A percentile compares a stretch with the other conserved stretches of the same genome.
Evolutionary conservation across 2,329 filamentous ascomycete species (phyloP).

Genomic region (Ceratocystis harringtonii): DNA sequence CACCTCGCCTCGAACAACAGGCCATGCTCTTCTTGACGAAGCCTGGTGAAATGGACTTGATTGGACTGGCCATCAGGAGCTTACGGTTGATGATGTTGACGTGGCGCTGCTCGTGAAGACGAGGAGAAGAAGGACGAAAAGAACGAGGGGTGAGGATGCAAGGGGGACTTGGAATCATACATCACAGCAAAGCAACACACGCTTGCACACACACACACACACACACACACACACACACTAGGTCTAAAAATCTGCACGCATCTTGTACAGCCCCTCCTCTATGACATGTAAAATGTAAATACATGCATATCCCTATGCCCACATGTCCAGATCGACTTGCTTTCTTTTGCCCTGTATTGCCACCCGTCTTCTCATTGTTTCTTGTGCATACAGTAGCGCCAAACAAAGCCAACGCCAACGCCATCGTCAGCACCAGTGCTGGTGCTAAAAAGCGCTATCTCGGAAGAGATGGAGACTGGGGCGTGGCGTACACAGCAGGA

Average conservation of each 20-base stretch:
- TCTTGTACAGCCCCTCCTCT: no score
- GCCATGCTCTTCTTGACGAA: no score
- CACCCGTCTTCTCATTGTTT: background rate
- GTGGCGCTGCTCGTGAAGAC: background rate
- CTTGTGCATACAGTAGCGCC: background rate
- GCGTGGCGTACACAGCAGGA: background rate
- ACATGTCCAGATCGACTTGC: background rate
- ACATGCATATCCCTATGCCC: no score
- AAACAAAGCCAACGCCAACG: background rate
- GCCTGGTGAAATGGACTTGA: no score
- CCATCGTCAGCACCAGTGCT: no score
- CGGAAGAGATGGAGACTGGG: conserved; percentile 3
- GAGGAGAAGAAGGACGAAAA: background rate
- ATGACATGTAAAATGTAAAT: no score
- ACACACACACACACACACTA: no score
- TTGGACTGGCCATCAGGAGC: background rate
- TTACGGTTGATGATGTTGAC: background rate
- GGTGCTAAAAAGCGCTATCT: background rate
- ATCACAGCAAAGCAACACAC: background rate
- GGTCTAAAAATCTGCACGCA: no score
- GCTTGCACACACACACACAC: no score
- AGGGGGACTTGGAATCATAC: background rate
- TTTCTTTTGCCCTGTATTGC: background rate
- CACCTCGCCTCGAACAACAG: background rate
- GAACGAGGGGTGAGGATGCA: background rate